Evolutionary conservation across 306 rosid species (phyloP).

Genomic region (Corylus avellana): DNA sequence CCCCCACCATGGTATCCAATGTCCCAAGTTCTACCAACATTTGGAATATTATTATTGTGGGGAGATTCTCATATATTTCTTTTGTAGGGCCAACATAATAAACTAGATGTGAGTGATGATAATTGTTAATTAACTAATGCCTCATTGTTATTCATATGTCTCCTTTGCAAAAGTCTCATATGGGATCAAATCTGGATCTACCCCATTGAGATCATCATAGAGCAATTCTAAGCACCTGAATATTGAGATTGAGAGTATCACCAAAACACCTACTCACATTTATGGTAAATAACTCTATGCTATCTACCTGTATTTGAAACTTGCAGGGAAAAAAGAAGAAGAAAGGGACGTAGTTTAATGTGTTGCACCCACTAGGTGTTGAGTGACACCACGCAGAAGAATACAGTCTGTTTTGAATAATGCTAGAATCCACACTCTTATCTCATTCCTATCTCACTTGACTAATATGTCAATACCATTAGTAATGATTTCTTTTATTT

Average conservation of each 20-base stretch:
- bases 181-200: slow-evolving; percentile 44
- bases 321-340: not conserved
- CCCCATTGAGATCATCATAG: not conserved
- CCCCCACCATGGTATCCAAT: slow-evolving; percentile 55
- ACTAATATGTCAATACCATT: too few relatives aligned
- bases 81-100: slow-evolving; percentile 33
- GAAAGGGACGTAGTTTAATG: too few relatives aligned
- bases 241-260: not conserved
- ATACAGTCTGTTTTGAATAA: too few relatives aligned
- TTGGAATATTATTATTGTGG: slow-evolving; percentile 55
- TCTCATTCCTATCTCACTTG: too few relatives aligned
- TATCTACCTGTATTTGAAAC: not conserved
- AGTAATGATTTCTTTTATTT: too few relatives aligned
- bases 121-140: slow-evolving; percentile 7
- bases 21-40: slow-evolving; percentile 69
- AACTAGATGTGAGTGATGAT: slow-evolving; percentile 16
- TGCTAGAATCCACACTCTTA: too few relatives aligned
- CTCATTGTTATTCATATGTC: slow-evolving; percentile 15
- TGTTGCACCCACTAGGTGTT: not conserved
- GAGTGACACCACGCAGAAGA: too few relatives aligned
- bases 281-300: not conserved
- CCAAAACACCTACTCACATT: not conserved
- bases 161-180: slow-evolving; percentile 10
- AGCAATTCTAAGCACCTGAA: not conserved
- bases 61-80: slow-evolving; percentile 44